Evolutionary conservation across 1,284 basidiomycete species (phyloP), one percentile per base, ranked within the genome.

Genomic region (Puccinia triticina): DNA sequence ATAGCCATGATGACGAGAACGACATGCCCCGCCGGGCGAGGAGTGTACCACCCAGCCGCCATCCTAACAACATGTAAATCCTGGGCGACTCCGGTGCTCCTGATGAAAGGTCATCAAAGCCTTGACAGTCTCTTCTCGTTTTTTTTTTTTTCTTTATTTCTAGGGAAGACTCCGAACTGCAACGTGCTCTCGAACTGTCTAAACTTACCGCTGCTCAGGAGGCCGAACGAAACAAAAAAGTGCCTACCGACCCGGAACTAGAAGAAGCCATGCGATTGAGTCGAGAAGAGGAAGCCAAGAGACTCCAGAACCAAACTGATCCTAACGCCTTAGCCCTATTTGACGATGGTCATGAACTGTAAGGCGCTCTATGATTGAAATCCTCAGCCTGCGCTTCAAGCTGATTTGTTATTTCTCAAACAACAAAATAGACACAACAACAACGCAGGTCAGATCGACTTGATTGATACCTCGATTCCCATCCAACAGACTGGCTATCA

Each of bases 251-350:
- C 46, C 72, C 80, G 11, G 80, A 82, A 55, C 50, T 82, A 83
- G 94, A 95, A 86, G 94, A 92, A 88, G 95, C 94, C 85, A 94
- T 95, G 89, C 89, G 90, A 85, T 89, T 90, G 50, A 89, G 91
- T 83, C 91, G 90, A n/a, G 91, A 92, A 84, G 95, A 97, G 83
- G 92, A 93, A 84, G 89, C 89, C 67, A 88, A 89, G 77, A 66
- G 67, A 50, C 82, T 83, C 26, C 72, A 73, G 40, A 46, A 43
- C 43, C 48, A 74, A 82, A 4, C 84, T 34, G 73, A 82, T 64
- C 61, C 80, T 11, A 82, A 82, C 50, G 80, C 73, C 21, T 32
- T 53, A 14, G 80, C 80, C 64, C 50, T 82, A 40, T 82, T 76
- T 66, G 80, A 84, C 79, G 77, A 77, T 78, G 81, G 67, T 61